Conservation (phyloP, 805 yeast species). For the Spathaspora passalidarum region DNA sequence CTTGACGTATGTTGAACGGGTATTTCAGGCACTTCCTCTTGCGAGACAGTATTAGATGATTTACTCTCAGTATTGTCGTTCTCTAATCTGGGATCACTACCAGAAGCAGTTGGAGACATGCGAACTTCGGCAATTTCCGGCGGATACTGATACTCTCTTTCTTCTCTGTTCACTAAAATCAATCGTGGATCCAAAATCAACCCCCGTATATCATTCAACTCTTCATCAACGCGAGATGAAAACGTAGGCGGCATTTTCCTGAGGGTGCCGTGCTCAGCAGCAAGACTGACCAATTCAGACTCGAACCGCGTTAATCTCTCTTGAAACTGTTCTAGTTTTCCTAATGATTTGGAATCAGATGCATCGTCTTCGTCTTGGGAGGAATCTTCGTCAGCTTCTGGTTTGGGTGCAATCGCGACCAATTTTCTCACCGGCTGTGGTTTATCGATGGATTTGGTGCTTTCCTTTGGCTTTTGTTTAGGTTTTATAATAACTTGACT, state of each 20-base stretch:
- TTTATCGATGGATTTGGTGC: neutral
- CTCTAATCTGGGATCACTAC: neutral
- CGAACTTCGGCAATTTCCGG: neutral
- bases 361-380: neutral
- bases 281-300: slow-evolving; percentile 10
- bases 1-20: no score
- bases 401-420: neutral
- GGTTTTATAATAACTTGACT: neutral
- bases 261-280: slow-evolving; percentile 1
- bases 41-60: no score
- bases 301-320: slow-evolving; percentile 23
- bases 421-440: neutral
- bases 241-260: slow-evolving; percentile 2
- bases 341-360: slow-evolving; percentile 1
- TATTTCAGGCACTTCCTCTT: no score
- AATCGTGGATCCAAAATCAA: slow-evolving; percentile 5
- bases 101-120: neutral
- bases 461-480: neutral
- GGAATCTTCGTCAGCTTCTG: neutral
- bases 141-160: neutral
- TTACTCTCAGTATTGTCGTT: no score
- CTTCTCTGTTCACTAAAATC: neutral
- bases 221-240: slow-evolving; percentile 4
- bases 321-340: slow-evolving; percentile 17
- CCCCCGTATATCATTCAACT: neutral